Base-by-base conservation (phyloP, 768 basidiomycete species). In the Lactarius hengduanensis region DNA sequence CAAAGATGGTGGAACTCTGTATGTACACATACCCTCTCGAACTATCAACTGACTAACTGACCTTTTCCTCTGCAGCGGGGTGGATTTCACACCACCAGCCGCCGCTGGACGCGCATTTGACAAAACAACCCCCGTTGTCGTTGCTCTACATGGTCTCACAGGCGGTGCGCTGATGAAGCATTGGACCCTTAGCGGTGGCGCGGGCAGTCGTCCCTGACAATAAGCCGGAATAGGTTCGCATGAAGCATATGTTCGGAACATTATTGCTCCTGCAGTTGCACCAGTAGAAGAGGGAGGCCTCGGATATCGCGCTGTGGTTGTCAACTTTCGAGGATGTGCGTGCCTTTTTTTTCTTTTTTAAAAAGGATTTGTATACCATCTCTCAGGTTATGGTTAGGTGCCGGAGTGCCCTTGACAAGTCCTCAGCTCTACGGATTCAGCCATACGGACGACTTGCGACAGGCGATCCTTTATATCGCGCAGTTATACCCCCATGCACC, bases 301-400 rank as follows among this genome's bases (percentile, higher is more conserved):
- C 59, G 94, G 94, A 18, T 96, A 92, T 76, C 84, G 97, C 63
- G 96, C 86, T 6, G 89, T 90, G 15, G 94, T 97, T 13, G 83
- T 96, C 74, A 96, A 97, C 78, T 96, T 91, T 77, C 85, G 96
- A 72, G 95, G 94, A 73, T 96, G 94, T 91, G 71, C 73, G 89
- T 61, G 13, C 56, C 16, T 32, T 40, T 38, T 9, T 38, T 38
- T 9, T 38, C 36, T 38, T 38, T 36, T 56, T 38, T 53, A 36
- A 43, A 10, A 13, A 22, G 28, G 18, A 53, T 9, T 32, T 59
- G 66, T 40, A 11, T 15, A 6, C 11, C 11, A 2, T 18, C 41
- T 53, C 26, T 26, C 13, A 26, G 22, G 6, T 28, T 13, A 22
- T 53, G 50, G 15, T 26, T 26, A 61, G 64, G 64, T 10, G 64